phyloP scores from a whole-genome alignment of 768 basidiomycete species.

The Lentinula guzmanii region DNA sequence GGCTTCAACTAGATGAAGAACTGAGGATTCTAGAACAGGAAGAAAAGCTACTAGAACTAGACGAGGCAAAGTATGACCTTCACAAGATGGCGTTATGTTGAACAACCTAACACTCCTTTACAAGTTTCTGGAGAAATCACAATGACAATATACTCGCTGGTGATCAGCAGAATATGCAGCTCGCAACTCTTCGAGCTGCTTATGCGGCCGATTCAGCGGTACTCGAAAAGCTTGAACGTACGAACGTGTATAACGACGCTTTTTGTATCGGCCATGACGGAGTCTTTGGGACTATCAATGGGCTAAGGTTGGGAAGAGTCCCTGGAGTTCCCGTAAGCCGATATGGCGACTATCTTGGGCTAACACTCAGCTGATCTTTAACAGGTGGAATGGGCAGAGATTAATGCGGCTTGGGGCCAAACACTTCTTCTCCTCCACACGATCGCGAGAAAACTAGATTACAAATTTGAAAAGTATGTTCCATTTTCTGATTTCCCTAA shows the following conservation, averaged over 20 bases:
- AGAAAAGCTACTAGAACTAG: conserved; percentile 70
- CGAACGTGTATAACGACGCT: conserved; percentile 93
- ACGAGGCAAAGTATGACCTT: conserved; percentile 65
- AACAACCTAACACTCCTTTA: background rate
- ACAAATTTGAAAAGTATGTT: conserved; percentile 72
- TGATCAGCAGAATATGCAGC: conserved; percentile 62
- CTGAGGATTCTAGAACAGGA: conserved; percentile 65
- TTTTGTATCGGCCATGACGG: conserved; percentile 95
- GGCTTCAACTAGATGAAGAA: conserved; percentile 70
- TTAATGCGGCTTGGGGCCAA: conserved; percentile 98
- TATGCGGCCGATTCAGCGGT: conserved; percentile 73
- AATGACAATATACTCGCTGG: conserved; percentile 63
- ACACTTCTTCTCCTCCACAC: conserved; percentile 89
- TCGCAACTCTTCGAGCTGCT: conserved; percentile 69
- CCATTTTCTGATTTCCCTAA: background rate
- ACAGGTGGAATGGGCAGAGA: conserved; percentile 96
- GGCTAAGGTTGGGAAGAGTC: conserved; percentile 84
- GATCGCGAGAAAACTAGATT: conserved; percentile 87
- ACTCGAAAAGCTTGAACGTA: conserved; percentile 80
- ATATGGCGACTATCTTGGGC: background rate
- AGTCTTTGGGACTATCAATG: conserved; percentile 97
- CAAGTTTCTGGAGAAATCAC: conserved; percentile 78
- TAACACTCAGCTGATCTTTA: conserved; percentile 11
- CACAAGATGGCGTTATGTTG: background rate
- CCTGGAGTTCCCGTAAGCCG: conserved; percentile 69